These are phyloP conservation scores for Jaapia argillacea DNA, from an alignment of 768 basidiomycete genomes.

Conservation along the genomic window DNA sequence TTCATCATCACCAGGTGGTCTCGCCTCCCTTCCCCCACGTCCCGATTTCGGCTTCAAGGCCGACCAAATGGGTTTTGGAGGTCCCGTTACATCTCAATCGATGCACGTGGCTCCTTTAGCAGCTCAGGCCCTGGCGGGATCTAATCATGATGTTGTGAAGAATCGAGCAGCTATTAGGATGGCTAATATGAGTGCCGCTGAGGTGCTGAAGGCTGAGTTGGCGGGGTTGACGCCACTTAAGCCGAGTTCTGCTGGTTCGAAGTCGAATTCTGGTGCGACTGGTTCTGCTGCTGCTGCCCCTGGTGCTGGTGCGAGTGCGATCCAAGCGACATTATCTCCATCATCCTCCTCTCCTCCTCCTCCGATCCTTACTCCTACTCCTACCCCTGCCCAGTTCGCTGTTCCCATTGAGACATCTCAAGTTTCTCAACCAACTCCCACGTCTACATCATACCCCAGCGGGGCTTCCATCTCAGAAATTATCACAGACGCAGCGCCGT, in stretches of 20 bases:
- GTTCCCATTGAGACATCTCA: background rate
- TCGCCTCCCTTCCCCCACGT: slow-evolving; percentile 55
- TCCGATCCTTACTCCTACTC: slow-evolving; percentile 6
- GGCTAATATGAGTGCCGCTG: slow-evolving; percentile 95
- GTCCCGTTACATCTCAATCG: slow-evolving; percentile 47
- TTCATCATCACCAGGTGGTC: slow-evolving; percentile 31
- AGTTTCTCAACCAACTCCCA: too few species aligned
- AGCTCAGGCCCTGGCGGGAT: slow-evolving; percentile 67
- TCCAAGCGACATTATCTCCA: background rate
- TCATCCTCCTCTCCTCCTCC: background rate
- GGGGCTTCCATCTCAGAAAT: background rate
- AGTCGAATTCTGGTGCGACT: background rate
- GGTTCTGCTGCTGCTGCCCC: background rate
- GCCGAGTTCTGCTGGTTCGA: slow-evolving; percentile 4
- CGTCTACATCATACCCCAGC: too few species aligned
- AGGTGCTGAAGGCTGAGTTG: slow-evolving; percentile 86
- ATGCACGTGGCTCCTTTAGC: slow-evolving; percentile 48
- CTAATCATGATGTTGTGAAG: slow-evolving; percentile 84
- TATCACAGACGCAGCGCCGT: background rate
- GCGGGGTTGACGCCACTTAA: slow-evolving; percentile 40
- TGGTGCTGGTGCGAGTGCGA: background rate
- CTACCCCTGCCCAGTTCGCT: slow-evolving; percentile 2
- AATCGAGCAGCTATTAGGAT: slow-evolving; percentile 86
- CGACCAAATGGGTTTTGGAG: slow-evolving; percentile 71
- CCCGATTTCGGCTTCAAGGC: slow-evolving; percentile 70